A percentile compares a stretch with the other conserved stretches of the same genome.
These are phyloP conservation scores for Abelmoschus esculentus DNA, from an alignment of 345 rosid species.

Conservation along the genomic window DNA sequence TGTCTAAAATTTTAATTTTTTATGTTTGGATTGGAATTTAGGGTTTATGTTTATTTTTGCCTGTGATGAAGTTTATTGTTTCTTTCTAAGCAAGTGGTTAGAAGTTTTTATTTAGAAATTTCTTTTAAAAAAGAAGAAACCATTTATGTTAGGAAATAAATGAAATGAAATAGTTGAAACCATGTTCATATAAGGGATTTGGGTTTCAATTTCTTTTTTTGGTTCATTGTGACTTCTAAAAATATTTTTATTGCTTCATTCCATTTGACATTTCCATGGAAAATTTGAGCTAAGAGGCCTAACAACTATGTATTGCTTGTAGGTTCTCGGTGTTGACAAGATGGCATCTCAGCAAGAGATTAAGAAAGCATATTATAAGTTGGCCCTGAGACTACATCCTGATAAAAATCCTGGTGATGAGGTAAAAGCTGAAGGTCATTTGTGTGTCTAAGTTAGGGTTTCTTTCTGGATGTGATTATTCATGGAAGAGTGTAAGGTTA, in stretches of 20 bases:
- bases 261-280: neutral
- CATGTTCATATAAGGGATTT: too few relatives aligned
- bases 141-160: too few relatives aligned
- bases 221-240: neutral
- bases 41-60: neutral
- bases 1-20: neutral
- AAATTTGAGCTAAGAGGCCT: neutral
- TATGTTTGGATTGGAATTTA: neutral
- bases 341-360: conserved; percentile 77
- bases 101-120: too few relatives aligned
- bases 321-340: conserved; percentile 75
- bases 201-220: neutral
- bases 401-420: conserved; percentile 89
- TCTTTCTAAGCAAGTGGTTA: too few relatives aligned
- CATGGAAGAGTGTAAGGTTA: neutral
- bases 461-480: neutral
- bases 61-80: neutral
- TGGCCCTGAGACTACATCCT: conserved; percentile 83
- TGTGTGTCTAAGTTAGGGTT: neutral
- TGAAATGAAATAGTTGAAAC: neutral
- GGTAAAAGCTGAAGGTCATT: conserved; percentile 29
- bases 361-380: conserved; percentile 78
- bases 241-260: neutral
- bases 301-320: conserved; percentile 8
- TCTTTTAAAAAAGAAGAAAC: too few relatives aligned